Conservation (phyloP, 2,329 filamentous ascomycete genomes). For the Alternaria triticina region DNA sequence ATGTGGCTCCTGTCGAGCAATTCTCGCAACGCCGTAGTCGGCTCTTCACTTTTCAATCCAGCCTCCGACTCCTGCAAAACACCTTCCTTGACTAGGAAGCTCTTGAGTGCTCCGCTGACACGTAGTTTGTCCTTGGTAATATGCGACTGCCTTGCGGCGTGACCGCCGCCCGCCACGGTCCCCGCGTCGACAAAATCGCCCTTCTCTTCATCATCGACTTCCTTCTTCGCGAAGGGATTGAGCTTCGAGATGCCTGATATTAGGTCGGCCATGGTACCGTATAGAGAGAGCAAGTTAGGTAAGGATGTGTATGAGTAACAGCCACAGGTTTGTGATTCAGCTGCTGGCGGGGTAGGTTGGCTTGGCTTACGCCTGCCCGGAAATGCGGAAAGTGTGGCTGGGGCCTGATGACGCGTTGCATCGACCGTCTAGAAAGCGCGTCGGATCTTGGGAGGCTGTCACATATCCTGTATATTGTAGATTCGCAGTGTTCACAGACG, state of each 20-base stretch:
- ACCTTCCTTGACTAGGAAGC: constrained; percentile 61
- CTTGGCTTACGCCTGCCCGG: constrained; percentile 9
- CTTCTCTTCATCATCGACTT: constrained; percentile 58
- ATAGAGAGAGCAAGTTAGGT: not conserved
- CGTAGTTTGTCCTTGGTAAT: constrained; percentile 62
- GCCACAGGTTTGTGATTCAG: constrained; percentile 8
- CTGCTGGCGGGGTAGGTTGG: constrained; percentile 9
- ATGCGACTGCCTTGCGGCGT: constrained; percentile 56
- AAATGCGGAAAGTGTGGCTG: not conserved
- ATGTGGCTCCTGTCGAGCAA: constrained; percentile 66
- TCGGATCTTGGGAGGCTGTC: not conserved
- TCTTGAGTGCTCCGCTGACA: constrained; percentile 65
- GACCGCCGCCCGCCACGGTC: constrained; percentile 65
- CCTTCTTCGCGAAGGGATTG: constrained; percentile 42
- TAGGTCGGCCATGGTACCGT: constrained; percentile 41
- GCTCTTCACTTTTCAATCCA: constrained; percentile 53
- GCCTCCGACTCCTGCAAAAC: constrained; percentile 59
- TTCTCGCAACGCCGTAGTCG: constrained; percentile 55
- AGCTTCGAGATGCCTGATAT: constrained; percentile 42
- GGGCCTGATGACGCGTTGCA: not conserved
- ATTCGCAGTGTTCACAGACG: not conserved
- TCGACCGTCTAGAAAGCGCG: not conserved
- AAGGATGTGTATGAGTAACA: not conserved
- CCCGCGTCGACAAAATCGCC: constrained; percentile 60
- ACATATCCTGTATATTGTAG: not conserved